Base-by-base conservation (phyloP, 139 green algal genomes). In the Volvox africanus region DNA sequence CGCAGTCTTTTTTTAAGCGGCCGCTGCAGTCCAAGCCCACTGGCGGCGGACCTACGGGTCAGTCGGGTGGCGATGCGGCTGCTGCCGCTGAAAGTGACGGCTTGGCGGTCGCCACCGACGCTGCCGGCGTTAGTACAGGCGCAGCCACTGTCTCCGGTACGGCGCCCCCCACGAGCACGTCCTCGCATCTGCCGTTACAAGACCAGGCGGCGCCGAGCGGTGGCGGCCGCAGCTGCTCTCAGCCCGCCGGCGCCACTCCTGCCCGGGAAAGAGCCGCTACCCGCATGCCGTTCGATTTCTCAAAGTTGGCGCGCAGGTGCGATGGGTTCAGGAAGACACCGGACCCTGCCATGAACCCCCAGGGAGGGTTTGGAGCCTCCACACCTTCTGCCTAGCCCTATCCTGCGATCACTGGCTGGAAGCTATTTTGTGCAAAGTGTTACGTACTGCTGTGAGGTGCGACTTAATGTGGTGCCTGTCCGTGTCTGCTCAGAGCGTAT, bases 1-100 rank as follows among this genome's bases (percentile, higher is more conserved):
- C 55, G 35, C 24, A 80, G 86, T 80, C 26, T 16, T 73, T 88
- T 67, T 86, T 92, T 35, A 92, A 92, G 89, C 61, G 65, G 14
- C 30, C 55, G 33, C 30, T 44, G 16, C 50, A 65, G 32, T 0
- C 75, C 68, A 89, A 80, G 20, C 71, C 28, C 71, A 20, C 1
- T 33, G 71, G 14, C 71, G 28, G 71, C 71, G 71, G 71, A 79
- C 26, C 71, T 21, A 21, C 71, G 71, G 71, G 71, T 33, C 71
- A 79, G 9, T 79, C 78, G 2, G 37, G 37, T 61, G 77, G 26
- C 14, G 78, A 22, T 44, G 1, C 78, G 36, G 78, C 11, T 36
- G 33, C 32, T 36, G 17, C 30, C 30, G 76, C 24, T 20, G 76
- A 1, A 33, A 14, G 18, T 73, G 33, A 18, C 76, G 17, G 32